Evolutionary conservation across 805 yeast species (phyloP).

Genomic region (Candida silvicultrix): DNA sequence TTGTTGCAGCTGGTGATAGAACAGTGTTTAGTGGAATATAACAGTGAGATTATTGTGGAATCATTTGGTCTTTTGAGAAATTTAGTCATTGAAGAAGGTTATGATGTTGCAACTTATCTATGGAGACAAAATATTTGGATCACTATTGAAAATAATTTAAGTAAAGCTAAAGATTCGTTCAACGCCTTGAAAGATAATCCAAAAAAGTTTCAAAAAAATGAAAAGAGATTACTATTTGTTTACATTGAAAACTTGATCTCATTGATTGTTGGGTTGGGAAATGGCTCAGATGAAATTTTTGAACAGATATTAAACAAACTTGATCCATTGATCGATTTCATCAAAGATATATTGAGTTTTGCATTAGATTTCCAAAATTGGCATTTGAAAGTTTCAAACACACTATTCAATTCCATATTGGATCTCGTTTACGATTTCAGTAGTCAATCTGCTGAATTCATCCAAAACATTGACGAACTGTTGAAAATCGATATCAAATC

Average conservation of each 20-base stretch:
- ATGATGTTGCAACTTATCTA: constrained; percentile 65
- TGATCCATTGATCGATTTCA: constrained; percentile 18
- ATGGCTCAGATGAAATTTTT: constrained; percentile 59
- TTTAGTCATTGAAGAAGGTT: constrained; percentile 80
- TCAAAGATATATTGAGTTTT: constrained; percentile 23
- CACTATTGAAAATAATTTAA: constrained; percentile 44
- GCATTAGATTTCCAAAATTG: constrained; percentile 22
- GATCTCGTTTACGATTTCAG: constrained; percentile 58
- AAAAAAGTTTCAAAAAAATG: constrained; percentile 28
- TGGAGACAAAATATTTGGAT: constrained; percentile 81
- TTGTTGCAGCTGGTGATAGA: constrained; percentile 59
- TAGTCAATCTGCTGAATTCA: constrained; percentile 50
- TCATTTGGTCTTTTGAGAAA: constrained; percentile 78
- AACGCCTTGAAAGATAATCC: constrained; percentile 27
- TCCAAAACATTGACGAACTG: constrained; percentile 15
- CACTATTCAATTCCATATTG: constrained; percentile 44
- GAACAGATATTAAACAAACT: constrained; percentile 27
- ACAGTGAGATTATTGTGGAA: constrained; percentile 74
- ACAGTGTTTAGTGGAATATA: constrained; percentile 56
- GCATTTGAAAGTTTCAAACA: constrained; percentile 28
- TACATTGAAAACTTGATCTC: constrained; percentile 70
- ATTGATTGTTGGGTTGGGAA: constrained; percentile 57
- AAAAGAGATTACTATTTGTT: constrained; percentile 48
- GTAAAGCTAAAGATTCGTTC: constrained; percentile 45
- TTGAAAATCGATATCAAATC: neutral